Evolutionary conservation across 2,329 filamentous ascomycete genomes (phyloP), one percentile per base, ranked within the genome.

Genomic region (Tolypocladium sp.): DNA sequence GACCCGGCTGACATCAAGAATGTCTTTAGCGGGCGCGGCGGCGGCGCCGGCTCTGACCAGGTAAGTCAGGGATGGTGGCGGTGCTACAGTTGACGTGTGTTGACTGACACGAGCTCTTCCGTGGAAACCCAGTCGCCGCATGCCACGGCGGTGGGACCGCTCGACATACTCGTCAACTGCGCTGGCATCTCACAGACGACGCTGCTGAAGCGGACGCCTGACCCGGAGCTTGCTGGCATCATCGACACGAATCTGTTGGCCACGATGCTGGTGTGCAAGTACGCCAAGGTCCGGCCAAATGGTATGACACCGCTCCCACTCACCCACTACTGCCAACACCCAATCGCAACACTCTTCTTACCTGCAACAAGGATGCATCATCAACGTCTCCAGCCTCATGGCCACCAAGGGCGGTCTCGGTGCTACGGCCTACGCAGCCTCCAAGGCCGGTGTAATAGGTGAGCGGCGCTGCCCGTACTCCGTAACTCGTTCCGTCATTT

Each of bases 301-400:
- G 74, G 74, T 74, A 66, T 4, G 57, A 27, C 40, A 3, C 30
- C 27, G 10, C 27, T 33, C 20, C 49, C 20, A 8, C 30, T 37
- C 7, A 2, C 35, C 13, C 33, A 13, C 30, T 13, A 20, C 22
- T 49, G 8, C 17, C 30, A 22, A 5, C 35, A 13, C 10, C 38
- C 6, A 2, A n/a, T 4, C 22, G 10, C 37, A 27, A 20, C 52
- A 33, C 53, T 49, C 59, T 20, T 49, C 20, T 17, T 27, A 41
- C 33, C 7, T 20, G 35, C 13, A n/a, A 12, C 6, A 53, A 82
- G 82, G 80, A 9, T 90, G 85, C 67, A 92, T 96, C 62, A 86
- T 96, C 71, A 96, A 96, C 68, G 77, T 96, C 27, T 86, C 89
- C 1, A 93, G 89, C 55, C 76, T 95, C 37, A 80, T 96, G 53